These are phyloP conservation scores for Apophysomyces elegans DNA, from an alignment of 371 early-diverging fungal species.

Conservation along the genomic window DNA sequence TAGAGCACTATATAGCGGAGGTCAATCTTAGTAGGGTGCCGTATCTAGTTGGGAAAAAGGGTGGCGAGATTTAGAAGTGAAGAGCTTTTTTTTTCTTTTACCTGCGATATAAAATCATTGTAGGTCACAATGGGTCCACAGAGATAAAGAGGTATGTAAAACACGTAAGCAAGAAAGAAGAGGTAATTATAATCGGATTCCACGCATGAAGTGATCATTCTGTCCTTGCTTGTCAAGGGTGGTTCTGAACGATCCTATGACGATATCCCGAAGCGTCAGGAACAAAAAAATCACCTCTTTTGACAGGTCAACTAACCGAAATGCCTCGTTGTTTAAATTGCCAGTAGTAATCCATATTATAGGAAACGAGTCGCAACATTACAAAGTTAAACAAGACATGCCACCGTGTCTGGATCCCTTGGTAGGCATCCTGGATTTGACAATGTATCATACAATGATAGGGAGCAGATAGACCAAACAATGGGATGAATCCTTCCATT, in stretches of 20 bases:
- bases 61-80: background rate
- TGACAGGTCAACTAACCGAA: background rate
- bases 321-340: constrained; percentile 28
- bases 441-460: too few relatives aligned
- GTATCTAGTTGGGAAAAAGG: constrained; percentile 35
- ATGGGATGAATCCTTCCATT: background rate
- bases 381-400: constrained; percentile 82
- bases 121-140: constrained; percentile 92
- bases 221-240: constrained; percentile 52
- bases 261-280: background rate
- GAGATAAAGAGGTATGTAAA: constrained; percentile 85
- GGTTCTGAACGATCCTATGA: constrained; percentile 24
- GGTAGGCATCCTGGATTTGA: constrained; percentile 52
- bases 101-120: constrained; percentile 83
- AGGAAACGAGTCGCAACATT: constrained; percentile 84
- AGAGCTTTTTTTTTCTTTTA: constrained; percentile 17
- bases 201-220: constrained; percentile 51
- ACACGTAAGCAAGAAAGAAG: constrained; percentile 73
- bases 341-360: constrained; percentile 88
- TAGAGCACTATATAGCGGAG: constrained; percentile 41
- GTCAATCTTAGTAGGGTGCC: constrained; percentile 54
- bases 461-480: too few relatives aligned
- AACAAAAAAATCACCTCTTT: background rate
- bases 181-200: constrained; percentile 67
- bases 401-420: constrained; percentile 76